phyloP scores from a whole-genome alignment of 176 grass and related monocot species.

The Triticum urartu region DNA sequence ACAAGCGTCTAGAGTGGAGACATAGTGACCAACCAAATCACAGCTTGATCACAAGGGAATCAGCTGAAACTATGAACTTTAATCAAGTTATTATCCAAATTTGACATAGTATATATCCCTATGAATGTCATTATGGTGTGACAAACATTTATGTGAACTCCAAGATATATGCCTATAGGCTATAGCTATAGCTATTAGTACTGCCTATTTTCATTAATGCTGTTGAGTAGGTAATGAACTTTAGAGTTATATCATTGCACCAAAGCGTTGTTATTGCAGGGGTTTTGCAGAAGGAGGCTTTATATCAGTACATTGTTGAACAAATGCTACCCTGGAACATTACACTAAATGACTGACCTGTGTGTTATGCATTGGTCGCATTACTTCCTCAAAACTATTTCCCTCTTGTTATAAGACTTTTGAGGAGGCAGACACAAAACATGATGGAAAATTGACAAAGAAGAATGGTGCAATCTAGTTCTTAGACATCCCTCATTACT shows the following conservation, averaged over 20 bases:
- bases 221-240: neutral
- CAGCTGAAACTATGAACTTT: neutral
- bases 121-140: neutral
- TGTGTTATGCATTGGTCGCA: neutral
- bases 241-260: neutral
- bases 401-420: slow-evolving; percentile 46
- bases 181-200: neutral
- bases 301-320: neutral
- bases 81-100: neutral
- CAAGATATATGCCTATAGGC: neutral
- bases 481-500: slow-evolving; percentile 57
- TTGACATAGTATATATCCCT: neutral
- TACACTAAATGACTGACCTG: neutral
- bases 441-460: slow-evolving; percentile 69
- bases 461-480: slow-evolving; percentile 63
- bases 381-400: slow-evolving; percentile 1
- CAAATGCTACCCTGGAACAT: neutral
- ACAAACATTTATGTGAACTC: neutral
- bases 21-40: neutral
- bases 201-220: neutral
- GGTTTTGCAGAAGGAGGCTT: neutral
- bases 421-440: slow-evolving; percentile 56
- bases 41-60: neutral
- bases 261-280: neutral
- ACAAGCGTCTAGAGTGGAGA: neutral